Conservation (phyloP, 176 grass and related monocot species). For the Cymbopogon citratus region DNA sequence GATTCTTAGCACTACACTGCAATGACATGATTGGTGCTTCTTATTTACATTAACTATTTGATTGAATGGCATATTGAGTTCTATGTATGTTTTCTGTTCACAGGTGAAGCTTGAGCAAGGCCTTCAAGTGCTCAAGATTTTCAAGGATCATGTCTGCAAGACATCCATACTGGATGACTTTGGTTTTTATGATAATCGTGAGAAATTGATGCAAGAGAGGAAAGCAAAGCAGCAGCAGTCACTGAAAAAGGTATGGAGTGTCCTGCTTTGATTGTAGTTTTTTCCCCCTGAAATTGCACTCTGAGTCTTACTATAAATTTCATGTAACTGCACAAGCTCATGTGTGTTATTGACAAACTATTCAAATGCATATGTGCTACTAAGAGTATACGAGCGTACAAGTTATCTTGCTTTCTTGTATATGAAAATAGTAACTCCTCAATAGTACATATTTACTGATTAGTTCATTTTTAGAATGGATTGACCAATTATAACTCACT, state of each 20-base stretch:
- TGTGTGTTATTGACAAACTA: background rate
- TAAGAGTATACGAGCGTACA: background rate
- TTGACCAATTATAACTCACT: background rate
- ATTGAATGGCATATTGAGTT: slow-evolving; percentile 13
- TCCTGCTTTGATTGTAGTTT: background rate
- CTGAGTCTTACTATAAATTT: background rate
- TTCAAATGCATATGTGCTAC: background rate
- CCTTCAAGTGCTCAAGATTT: slow-evolving; percentile 75
- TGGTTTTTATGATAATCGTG: slow-evolving; percentile 73
- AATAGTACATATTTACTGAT: background rate
- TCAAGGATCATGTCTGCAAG: slow-evolving; percentile 77
- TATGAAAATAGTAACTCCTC: background rate
- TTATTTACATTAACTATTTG: slow-evolving; percentile 9
- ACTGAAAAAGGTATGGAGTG: slow-evolving; percentile 57
- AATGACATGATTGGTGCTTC: background rate
- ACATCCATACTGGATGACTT: slow-evolving; percentile 91
- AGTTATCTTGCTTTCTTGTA: background rate
- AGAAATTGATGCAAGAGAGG: slow-evolving; percentile 87
- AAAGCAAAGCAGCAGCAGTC: slow-evolving; percentile 66
- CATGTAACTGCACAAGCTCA: background rate
- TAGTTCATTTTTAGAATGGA: background rate
- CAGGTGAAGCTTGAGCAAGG: slow-evolving; percentile 90
- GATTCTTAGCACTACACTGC: background rate
- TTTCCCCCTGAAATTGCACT: background rate
- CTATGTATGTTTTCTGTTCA: slow-evolving; percentile 8